Evolutionary conservation across 805 yeast species (phyloP), one percentile per base, ranked within the genome.

Genomic region (Candida patagonica): DNA sequence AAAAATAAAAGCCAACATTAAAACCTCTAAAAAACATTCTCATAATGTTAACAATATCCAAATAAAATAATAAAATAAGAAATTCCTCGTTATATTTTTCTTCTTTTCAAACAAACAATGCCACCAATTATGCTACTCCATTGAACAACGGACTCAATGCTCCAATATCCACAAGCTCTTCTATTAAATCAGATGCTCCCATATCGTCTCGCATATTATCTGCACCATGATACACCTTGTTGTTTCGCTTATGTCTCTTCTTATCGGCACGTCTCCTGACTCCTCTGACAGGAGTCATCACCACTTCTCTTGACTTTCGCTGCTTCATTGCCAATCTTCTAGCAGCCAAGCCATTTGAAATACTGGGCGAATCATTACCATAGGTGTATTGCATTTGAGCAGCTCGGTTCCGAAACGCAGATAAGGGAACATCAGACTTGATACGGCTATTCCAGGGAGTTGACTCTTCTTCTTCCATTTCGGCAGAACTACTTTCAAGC

Each of bases 341-440:
- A 22, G 22, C 24, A 12, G 16, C 26, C n/a, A n/a, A n/a, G n/a
- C n/a, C n/a, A n/a, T n/a, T n/a, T n/a, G n/a, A n/a, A n/a, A n/a
- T n/a, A n/a, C n/a, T n/a, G n/a, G n/a, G n/a, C n/a, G n/a, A n/a
- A n/a, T n/a, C n/a, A n/a, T n/a, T n/a, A n/a, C 31, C 31, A 23
- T 33, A 33, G 4, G 37, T 12, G 16, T 22, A 33, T 13, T 15
- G 16, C 13, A n/a, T 23, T 20, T 48, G 51, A 12, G 74, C 60
- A 9, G 82, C 81, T 53, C 86, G 80, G 61, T 86, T 88, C 54
- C 97, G 68, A 59, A 89, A 89, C 1, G 96, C 96, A 2, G 94
- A 83, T 30, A 88, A 62, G 3, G 96, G 96, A 6, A 86, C 78
- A 41, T 69, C 69, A 55, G 71, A 73, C 54, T 61, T 60, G 38